Evolutionary conservation across 2,329 filamentous ascomycete species (phyloP), one percentile per base, ranked within the genome.

Genomic region (Colletotrichum lentis): DNA sequence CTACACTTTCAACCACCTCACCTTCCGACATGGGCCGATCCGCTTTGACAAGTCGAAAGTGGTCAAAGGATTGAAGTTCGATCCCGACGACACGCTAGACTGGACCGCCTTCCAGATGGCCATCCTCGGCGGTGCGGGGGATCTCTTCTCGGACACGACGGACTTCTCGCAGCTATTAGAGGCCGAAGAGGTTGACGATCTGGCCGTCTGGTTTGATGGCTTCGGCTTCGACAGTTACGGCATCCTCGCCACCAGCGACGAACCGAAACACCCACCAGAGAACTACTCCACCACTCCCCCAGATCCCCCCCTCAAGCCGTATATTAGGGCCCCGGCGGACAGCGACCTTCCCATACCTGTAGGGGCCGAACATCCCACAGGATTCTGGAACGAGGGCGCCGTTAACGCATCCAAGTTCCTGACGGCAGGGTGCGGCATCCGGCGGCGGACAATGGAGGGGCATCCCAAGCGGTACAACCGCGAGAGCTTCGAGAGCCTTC

Each of bases 91-190:
- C 55, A 82, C 80, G 10, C 76, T 89, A 3, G 87, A 90, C 78
- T 89, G 87, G 87, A 87, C 84, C 6, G 86, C 87, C 3, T 90
- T 89, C 73, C 87, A 90, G 76, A 88, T 89, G 82, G 87, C 88
- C 18, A 88, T 89, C 57, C 77, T 86, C 0, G 86, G 87, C 49
- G 85, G 85, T 5, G 84, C 84, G 2, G 85, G 84, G 37, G 85
- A 86, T 70, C 79, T 85, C 52, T 79, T 81, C 59, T 77, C 77
- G 20, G 84, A 84, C 58, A 77, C 78, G 20, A 77, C 79, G 55
- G 80, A 82, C 71, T 80, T 77, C 53, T 76, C 80, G 14, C 77
- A 76, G 6, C 76, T 72, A 12, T 73, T 72, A 11, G 79, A 84
- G 49, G 80, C 80, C 5, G 84, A 85, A 62, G 84, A 86, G 64